phyloP scores from a whole-genome alignment of 192 early-diverging fungal species.

The Podila verticillata region DNA sequence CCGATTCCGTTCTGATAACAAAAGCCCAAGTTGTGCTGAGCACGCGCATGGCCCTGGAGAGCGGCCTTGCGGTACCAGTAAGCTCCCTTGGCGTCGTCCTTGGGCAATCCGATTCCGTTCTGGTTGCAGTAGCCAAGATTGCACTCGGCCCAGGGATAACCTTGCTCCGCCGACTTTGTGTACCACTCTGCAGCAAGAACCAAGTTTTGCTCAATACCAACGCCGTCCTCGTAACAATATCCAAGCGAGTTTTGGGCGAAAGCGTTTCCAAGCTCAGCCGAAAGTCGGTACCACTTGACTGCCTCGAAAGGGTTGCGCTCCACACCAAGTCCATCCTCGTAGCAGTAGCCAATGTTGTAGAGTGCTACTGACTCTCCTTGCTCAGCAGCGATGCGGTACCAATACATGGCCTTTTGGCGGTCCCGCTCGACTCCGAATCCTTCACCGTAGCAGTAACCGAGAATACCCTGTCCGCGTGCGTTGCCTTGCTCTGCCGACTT shows the following conservation, averaged over 20 bases:
- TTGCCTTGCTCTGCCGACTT: slow-evolving; percentile 68
- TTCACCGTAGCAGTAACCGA: slow-evolving; percentile 90
- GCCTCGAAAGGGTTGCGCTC: slow-evolving; percentile 59
- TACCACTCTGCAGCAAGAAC: slow-evolving; percentile 71
- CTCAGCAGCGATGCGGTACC: slow-evolving; percentile 68
- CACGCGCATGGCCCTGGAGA: slow-evolving; percentile 71
- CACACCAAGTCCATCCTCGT: slow-evolving; percentile 71
- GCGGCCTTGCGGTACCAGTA: slow-evolving; percentile 75
- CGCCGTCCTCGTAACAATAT: slow-evolving; percentile 85
- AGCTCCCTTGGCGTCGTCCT: slow-evolving; percentile 62
- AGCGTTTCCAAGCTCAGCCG: slow-evolving; percentile 81
- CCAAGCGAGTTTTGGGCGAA: slow-evolving; percentile 89
- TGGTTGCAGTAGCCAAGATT: slow-evolving; percentile 85
- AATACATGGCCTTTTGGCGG: slow-evolving; percentile 71
- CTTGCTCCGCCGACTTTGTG: slow-evolving; percentile 64
- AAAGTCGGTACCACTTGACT: slow-evolving; percentile 72
- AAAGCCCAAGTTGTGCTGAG: slow-evolving; percentile 78
- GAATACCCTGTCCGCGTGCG: slow-evolving; percentile 71
- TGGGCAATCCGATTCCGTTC: slow-evolving; percentile 67
- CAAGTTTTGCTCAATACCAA: slow-evolving; percentile 68
- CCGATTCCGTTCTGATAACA: slow-evolving; percentile 91
- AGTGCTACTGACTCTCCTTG: slow-evolving; percentile 70
- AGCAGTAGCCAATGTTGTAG: slow-evolving; percentile 74
- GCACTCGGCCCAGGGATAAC: slow-evolving; percentile 75
- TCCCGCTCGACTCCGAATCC: slow-evolving; percentile 78